Evolutionary conservation across 2,329 filamentous ascomycete species (phyloP).

Genomic region (Cadophora luteo-olivacea): DNA sequence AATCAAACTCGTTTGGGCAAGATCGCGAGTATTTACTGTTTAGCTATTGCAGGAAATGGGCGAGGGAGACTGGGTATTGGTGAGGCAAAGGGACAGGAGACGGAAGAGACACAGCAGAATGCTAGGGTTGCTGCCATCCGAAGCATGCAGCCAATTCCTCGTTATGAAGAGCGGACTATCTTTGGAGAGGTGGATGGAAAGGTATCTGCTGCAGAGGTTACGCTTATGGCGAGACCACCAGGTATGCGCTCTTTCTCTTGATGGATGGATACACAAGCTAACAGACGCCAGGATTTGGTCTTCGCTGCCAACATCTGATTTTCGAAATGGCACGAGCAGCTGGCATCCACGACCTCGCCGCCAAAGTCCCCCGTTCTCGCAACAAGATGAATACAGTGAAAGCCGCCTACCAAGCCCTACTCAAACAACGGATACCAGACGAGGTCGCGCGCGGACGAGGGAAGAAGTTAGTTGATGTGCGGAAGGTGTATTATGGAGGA

Average conservation of each 20-base stretch:
- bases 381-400: conserved; percentile 99
- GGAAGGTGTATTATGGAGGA: conserved; percentile 96
- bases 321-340: conserved; percentile 91
- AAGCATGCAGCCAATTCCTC: conserved; percentile 90
- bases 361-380: conserved; percentile 80
- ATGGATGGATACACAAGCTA: conserved; percentile 15
- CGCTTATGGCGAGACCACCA: conserved; percentile 82
- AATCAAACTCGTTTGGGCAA: conserved; percentile 98
- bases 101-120: conserved; percentile 70
- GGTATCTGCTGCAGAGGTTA: conserved; percentile 84
- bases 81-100: conserved; percentile 85
- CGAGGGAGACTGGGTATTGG: conserved; percentile 88
- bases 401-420: conserved; percentile 82
- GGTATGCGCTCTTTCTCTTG: conserved; percentile 62
- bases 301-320: conserved; percentile 88
- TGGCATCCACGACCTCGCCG: conserved; percentile 87
- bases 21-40: conserved; percentile 75
- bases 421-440: conserved; percentile 85
- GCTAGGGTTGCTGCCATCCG: conserved; percentile 82
- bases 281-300: conserved; percentile 76
- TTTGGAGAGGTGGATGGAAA: conserved; percentile 85
- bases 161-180: conserved; percentile 92
- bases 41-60: conserved; percentile 86
- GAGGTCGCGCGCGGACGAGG: conserved; percentile 87
- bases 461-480: conserved; percentile 93